Conservation (phyloP, 2,329 filamentous ascomycete genomes). For the Trichoderma simmonsii region DNA sequence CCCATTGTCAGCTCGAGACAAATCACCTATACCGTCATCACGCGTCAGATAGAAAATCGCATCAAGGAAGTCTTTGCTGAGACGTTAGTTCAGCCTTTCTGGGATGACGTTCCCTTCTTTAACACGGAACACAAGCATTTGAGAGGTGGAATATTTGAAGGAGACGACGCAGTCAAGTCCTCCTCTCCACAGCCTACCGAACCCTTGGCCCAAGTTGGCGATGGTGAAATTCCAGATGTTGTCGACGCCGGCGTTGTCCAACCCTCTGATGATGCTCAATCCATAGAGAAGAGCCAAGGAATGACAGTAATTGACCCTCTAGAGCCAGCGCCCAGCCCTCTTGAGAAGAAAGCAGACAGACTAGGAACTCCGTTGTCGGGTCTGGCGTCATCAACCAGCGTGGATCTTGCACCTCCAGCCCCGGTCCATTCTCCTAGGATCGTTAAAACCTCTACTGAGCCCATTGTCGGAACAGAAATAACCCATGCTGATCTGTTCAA, state of each 20-base stretch:
- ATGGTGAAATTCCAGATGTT: conserved; percentile 47
- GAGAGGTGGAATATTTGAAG: conserved; percentile 78
- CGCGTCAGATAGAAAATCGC: conserved; percentile 88
- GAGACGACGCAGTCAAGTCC: conserved; percentile 24
- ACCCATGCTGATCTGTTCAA: conserved; percentile 64
- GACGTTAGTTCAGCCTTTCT: conserved; percentile 86
- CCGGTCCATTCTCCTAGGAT: conserved; percentile 35
- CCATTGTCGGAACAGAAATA: conserved; percentile 64
- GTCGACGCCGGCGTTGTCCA: conserved; percentile 42
- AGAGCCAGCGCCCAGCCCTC: conserved; percentile 41
- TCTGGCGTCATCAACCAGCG: conserved; percentile 46
- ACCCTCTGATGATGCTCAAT: conserved; percentile 40
- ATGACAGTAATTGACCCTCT: conserved; percentile 42
- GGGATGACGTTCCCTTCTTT: conserved; percentile 93
- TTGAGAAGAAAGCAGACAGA: conserved; percentile 48
- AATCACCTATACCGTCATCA: conserved; percentile 89
- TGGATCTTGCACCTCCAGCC: conserved; percentile 44
- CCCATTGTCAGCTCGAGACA: conserved; percentile 93
- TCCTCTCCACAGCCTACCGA: not conserved
- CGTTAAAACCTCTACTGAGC: conserved; percentile 52
- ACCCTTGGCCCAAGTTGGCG: conserved; percentile 32
- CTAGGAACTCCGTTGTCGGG: conserved; percentile 30
- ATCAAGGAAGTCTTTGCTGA: conserved; percentile 94
- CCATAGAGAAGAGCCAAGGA: conserved; percentile 56
- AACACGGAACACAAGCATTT: conserved; percentile 73